Evolutionary conservation across 225 moss, liverwort and hornwort genomes (phyloP), one percentile per base, ranked within the genome.

Genomic region (Polytrichum formosum): DNA sequence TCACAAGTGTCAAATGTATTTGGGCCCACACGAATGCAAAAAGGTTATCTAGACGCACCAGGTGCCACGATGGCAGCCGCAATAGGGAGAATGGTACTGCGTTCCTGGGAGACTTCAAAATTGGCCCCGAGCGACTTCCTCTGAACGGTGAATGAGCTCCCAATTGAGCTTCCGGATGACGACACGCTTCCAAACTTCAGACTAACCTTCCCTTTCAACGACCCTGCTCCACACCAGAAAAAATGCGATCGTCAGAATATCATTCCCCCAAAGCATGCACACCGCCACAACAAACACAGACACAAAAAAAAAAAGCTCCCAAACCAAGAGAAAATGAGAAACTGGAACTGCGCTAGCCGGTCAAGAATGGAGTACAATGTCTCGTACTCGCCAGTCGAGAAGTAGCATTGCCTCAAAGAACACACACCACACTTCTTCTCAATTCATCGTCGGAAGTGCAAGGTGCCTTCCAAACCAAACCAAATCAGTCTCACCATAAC

Each of bases 21-120:
- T 5, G 7, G n/a, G 27, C 19, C 2, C 0, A 67, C 6, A 21
- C 21, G 27, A 68, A 26, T 19, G n/a, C 22, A 58, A 28, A 30
- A 55, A 56, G 27, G 56, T 58, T 19, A 18, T 6, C 5, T 7
- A 25, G n/a, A 72, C 63, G 18, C 74, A 87, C 87, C 81, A 16
- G 87, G 79, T 33, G 70, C 75, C 10, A 77, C 84, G 22, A 75
- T 78, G 37, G 81, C 79, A 25, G 84, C 81, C 31, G 79, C 62
- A 19, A 79, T 67, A 25, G 62, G 54, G 20, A 31, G 53, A 27
- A 55, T 28, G 23, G 67, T 54, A 13, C 61, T 76, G 58, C 78
- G 73, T 58, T 68, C 72, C 54, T 28, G 70, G 8, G 23, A n/a
- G n/a, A 66, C 68, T 63, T 59, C 69, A 18, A 64, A 26, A 19